phyloP scores from a whole-genome alignment of 1,139 yeast genomes.

The Meyerozyma smithsonii region DNA sequence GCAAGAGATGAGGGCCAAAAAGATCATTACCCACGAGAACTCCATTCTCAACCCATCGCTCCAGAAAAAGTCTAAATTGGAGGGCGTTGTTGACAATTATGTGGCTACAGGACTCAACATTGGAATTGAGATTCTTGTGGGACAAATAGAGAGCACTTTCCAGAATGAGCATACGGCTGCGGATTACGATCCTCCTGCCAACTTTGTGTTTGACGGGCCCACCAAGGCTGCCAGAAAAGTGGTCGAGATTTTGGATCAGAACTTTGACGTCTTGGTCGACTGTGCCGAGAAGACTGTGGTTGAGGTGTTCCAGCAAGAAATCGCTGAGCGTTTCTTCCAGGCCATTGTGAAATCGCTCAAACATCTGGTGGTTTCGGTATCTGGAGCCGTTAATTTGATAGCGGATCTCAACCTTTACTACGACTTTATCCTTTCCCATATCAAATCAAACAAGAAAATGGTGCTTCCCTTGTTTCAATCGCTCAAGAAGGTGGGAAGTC shows the following conservation, averaged over 20 bases:
- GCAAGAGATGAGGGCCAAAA: constrained; percentile 66
- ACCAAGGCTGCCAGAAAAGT: constrained; percentile 66
- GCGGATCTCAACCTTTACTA: constrained; percentile 73
- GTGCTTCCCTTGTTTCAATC: constrained; percentile 77
- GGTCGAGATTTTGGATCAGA: constrained; percentile 62
- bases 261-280: constrained; percentile 70
- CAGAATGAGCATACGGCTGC: constrained; percentile 20
- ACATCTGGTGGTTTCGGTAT: constrained; percentile 64
- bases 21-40: constrained; percentile 60
- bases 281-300: constrained; percentile 84
- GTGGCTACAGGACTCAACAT: constrained; percentile 91
- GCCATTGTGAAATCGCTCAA: constrained; percentile 69
- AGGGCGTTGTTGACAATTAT: constrained; percentile 73
- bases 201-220: constrained; percentile 42
- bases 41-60: constrained; percentile 79
- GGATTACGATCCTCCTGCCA: constrained; percentile 31
- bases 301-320: constrained; percentile 91
- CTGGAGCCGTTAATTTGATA: constrained; percentile 78
- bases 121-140: constrained; percentile 83
- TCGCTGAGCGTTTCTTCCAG: constrained; percentile 81
- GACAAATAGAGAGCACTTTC: constrained; percentile 54
- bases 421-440: constrained; percentile 56
- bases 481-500: constrained; percentile 76
- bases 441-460: constrained; percentile 57
- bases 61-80: constrained; percentile 76